Base-by-base conservation (phyloP, 2,329 filamentous ascomycete genomes). In the Exophiala alcalophila region DNA sequence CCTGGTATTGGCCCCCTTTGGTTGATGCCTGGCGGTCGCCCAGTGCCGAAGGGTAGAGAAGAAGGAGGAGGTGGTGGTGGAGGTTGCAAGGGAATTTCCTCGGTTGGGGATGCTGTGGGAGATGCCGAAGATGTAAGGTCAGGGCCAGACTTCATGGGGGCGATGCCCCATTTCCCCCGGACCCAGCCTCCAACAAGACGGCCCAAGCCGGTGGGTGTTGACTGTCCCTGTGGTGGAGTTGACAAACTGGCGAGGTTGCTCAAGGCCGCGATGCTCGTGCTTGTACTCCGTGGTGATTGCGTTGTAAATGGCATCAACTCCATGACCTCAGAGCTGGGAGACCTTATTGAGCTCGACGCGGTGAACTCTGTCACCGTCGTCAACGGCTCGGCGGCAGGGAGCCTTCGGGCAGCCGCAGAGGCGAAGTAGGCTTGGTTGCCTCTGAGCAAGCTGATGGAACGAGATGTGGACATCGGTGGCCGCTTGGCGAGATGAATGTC, bases 401-500 rank as follows among this genome's bases (percentile, higher is more conserved):
- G 39, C 32, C 39, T 44, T 10, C 49, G 42, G 12, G 45, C 21
- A 3, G 42, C 41, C 27, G 44, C 32, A 7, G 46, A 33, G n/a
- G 54, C 43, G 27, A 55, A 57, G 28, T 57, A 53, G 27, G 54
- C 52, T 33, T 45, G 39, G 18, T 49, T 54, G 8, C 49, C 49
- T 25, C 37, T 49, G 14, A 55, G 34, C 1, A 52, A 23, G 29
- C 31, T 49, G 4, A 44, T 41, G 4, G 45, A 40, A 12, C 42
- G 50, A 49, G 69, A 69, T 12, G 82, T 78, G 45, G 92, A 75
- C 57, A 94, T 86, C 23, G 84, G 86, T 0, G 87, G 86, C 3
- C 85, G 78, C 1, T 76, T 74, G 57, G 83, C 82, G 4, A 94
- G 89, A 61, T 94, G 89, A 35, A 95, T 94, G 60, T 96, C 91